A percentile compares a stretch with the other conserved stretches of the same genome.
Evolutionary conservation across 2,329 filamentous ascomycete species (phyloP).

Genomic region (Colletotrichum theobromicola): DNA sequence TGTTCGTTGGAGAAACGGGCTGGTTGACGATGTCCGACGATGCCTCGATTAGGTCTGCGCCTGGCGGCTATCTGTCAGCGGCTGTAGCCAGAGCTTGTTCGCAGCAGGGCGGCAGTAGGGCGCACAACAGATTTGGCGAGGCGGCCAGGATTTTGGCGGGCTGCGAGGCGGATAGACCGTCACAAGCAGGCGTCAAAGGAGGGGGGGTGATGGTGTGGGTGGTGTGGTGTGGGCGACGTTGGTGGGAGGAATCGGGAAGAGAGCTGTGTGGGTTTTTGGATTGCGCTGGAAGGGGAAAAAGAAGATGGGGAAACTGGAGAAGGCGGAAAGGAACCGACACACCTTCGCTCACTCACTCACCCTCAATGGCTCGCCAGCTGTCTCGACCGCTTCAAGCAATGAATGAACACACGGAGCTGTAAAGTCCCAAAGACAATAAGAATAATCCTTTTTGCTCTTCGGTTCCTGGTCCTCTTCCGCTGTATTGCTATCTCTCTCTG

Average conservation of each 20-base stretch:
- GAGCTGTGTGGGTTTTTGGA: conserved; percentile 20
- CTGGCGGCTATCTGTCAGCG: conserved; percentile 9
- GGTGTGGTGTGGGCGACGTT: conserved; percentile 10
- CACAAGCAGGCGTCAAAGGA: not conserved
- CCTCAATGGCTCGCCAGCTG: not conserved
- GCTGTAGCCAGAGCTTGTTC: not conserved
- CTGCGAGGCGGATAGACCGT: conserved; percentile 10
- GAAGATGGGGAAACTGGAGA: conserved; percentile 20
- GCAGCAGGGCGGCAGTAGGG: not conserved
- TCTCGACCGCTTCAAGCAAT: not conserved
- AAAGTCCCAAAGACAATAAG: not conserved
- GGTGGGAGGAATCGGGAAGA: conserved; percentile 17
- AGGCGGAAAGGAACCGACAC: conserved; percentile 8
- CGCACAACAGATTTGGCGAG: conserved; percentile 7
- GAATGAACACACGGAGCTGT: not conserved
- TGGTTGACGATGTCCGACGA: not conserved
- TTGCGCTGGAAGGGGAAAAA: conserved; percentile 19
- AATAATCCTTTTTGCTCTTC: not conserved
- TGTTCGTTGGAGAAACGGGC: not conserved
- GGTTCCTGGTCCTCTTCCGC: not conserved
- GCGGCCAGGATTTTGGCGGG: conserved; percentile 2
- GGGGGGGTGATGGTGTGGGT: conserved; percentile 11
- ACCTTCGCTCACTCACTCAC: conserved; percentile 6
- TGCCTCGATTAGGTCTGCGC: conserved; percentile 6
- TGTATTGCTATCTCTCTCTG: not conserved